These are phyloP conservation scores for Fusarium sp. DNA, from an alignment of 2,329 filamentous ascomycete species.

Conservation along the genomic window DNA sequence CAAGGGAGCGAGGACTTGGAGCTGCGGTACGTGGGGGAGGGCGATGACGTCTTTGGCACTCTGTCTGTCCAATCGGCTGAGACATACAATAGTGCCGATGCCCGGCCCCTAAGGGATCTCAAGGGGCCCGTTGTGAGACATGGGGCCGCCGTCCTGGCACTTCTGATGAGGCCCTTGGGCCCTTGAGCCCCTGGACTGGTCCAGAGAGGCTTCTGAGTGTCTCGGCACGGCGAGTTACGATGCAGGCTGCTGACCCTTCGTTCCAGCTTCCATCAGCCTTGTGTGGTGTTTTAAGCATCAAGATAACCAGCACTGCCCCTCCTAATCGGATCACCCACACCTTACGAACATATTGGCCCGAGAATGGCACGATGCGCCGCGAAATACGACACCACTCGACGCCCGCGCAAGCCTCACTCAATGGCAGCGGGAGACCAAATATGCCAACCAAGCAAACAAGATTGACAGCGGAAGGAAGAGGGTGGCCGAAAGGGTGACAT, in stretches of 20 bases:
- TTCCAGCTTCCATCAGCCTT: constrained; percentile 27
- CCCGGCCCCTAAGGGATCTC: constrained; percentile 42
- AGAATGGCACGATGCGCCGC: not conserved
- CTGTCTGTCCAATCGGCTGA: constrained; percentile 43
- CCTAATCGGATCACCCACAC: constrained; percentile 1
- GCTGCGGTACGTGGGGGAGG: constrained; percentile 38
- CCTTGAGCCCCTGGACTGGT: constrained; percentile 16
- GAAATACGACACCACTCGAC: constrained; percentile 2
- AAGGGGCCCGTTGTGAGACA: constrained; percentile 44
- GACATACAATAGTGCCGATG: constrained; percentile 33
- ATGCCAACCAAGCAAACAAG: constrained; percentile 10
- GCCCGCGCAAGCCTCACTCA: constrained; percentile 5
- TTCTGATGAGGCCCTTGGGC: constrained; percentile 16
- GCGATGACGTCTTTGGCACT: constrained; percentile 43
- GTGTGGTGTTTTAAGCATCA: constrained; percentile 16
- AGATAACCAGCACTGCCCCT: constrained; percentile 7
- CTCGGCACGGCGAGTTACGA: constrained; percentile 23
- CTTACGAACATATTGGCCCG: not conserved
- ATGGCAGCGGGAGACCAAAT: not conserved
- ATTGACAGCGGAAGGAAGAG: constrained; percentile 26
- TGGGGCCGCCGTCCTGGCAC: constrained; percentile 38
- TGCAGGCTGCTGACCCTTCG: constrained; percentile 10
- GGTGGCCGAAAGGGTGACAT: constrained; percentile 29
- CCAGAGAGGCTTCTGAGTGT: constrained; percentile 26
- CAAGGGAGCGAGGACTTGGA: constrained; percentile 20